Base-by-base conservation (phyloP, 2,329 filamentous ascomycete species). In the Claviceps pusilla region DNA sequence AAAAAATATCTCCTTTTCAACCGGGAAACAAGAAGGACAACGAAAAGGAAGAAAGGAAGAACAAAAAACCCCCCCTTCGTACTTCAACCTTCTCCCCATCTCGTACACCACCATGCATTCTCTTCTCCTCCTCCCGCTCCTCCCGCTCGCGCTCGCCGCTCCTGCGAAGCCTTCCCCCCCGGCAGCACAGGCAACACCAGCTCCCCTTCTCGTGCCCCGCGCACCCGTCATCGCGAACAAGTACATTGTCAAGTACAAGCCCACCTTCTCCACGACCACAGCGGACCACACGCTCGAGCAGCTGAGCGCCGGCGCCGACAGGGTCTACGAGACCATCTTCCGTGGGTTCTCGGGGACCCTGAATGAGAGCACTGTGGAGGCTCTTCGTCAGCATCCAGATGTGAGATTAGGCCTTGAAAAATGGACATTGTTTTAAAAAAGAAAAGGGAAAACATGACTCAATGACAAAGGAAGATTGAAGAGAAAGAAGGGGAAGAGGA, bases 191-290 rank as follows among this genome's bases (percentile, higher is more conserved):
- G 37, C 43, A 46, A 11, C 24, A 29, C 19, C 60, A 11, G 64
- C 64, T 14, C 63, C 64, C n/a, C 54, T 66, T 24, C 50, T 62
- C 52, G 46, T 39, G 31, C 59, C 62, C 12, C 52, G 54, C 3
- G 58, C 55, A n/a, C 10, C 42, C 24, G 48, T 63, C 50, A 60
- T 65, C n/a, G 51, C 59, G 28, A 57, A 60, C 57, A 61, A 62
- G 54, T 66, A 65, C 56, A 66, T 66, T 58, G 63, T 66, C 55
- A 65, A 63, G 54, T 63, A 64, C 55, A 61, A 60, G 49, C 56
- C 57, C 28, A 55, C 53, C 16, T 58, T 59, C 41, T 49, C 53
- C 7, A 47, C 56, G 3, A 55, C 56, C 33, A 37, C 57, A 1
- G 46, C 59, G 29, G 60, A 59, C 7, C 48, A 35, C 16, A 54